Base-by-base conservation (phyloP, 352 stramenopile genomes). In the Phytophthora pistaciae region DNA sequence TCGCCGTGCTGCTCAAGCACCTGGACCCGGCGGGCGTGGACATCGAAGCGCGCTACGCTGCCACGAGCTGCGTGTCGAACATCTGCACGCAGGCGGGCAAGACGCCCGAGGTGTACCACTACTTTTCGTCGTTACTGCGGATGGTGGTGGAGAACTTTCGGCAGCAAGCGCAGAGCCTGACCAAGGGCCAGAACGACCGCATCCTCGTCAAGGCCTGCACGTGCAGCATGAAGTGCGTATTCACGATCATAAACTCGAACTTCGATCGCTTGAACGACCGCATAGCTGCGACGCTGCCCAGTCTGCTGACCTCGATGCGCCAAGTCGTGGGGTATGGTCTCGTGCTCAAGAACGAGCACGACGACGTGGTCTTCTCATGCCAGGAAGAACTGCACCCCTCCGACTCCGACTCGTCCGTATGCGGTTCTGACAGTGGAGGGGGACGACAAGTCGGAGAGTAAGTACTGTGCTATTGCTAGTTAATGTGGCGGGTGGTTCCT, bases 71-170 rank as follows among this genome's bases (percentile, higher is more conserved):
- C 64, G 84, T 95, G 29, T 91, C 88, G 20, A 92, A 89, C 53
- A 91, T 96, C 53, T 94, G 84, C 66, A 79, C 79, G 1, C 85
- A 92, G 27, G 79, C 84, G 0, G 80, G 79, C n/a, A 90, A 91
- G 69, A 90, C 86, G 31, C 83, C 90, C 1, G 79, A 91, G 55
- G 80, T 92, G 38, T 83, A 91, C 60, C 77, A 82, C 40, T 89
- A 86, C 70, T 92, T 93, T 82, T 72, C 82, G 49, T 75, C 80
- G 68, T 79, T 96, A 77, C 62, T 95, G 68, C 86, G 84, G 16
- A 92, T 94, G 74, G 85, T 94, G 53, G 84, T 94, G 42, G 90
- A 96, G 70, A 96, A 96, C 63, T 93, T 95, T 56, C 82, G 88
- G 5, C 87, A 95, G 64, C 90, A 96, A 64, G 77, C 83, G 25